Percentiles rank a stretch among this genome's conserved stretches.
Conservation (phyloP, 2,329 filamentous ascomycete genomes). For the Didymella arachidicola region DNA sequence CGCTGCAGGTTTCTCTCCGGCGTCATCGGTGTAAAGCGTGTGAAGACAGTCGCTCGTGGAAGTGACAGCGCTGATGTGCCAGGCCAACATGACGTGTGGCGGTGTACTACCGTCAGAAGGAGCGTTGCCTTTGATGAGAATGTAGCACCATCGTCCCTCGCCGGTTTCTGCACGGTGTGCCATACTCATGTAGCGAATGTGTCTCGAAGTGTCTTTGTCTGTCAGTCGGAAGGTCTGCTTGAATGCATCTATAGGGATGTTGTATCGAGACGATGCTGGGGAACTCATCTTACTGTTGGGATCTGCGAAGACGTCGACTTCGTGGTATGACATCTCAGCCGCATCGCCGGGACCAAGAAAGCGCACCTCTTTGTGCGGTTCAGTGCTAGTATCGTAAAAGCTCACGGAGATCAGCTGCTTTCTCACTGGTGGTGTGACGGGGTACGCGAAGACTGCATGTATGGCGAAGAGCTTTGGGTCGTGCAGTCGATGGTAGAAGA, state of each 20-base stretch:
- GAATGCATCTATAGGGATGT: not conserved
- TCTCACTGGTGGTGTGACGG: constrained; percentile 21
- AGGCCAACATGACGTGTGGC: constrained; percentile 26
- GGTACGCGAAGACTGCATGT: constrained; percentile 30
- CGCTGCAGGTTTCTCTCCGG: not conserved
- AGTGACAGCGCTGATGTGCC: constrained; percentile 22
- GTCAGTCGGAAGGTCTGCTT: constrained; percentile 8
- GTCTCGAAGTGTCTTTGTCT: not conserved
- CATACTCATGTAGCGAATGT: constrained; percentile 4
- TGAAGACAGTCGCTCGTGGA: constrained; percentile 20
- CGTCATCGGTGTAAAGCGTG: constrained; percentile 16
- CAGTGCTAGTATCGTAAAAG: constrained; percentile 32
- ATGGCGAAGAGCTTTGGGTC: constrained; percentile 22
- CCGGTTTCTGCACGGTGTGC: constrained; percentile 15
- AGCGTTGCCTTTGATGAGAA: constrained; percentile 20
- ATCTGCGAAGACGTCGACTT: constrained; percentile 33
- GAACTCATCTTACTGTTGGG: not conserved
- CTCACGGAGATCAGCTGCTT: constrained; percentile 26
- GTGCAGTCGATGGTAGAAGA: constrained; percentile 17
- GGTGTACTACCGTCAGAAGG: not conserved
- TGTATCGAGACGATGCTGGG: not conserved
- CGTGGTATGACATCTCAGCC: constrained; percentile 26
- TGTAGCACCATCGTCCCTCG: constrained; percentile 29
- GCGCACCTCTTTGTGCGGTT: constrained; percentile 29
- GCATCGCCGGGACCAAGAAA: constrained; percentile 32